Conservation (phyloP, 2,329 filamentous ascomycete species). For the Celoporthe dispersa region DNA sequence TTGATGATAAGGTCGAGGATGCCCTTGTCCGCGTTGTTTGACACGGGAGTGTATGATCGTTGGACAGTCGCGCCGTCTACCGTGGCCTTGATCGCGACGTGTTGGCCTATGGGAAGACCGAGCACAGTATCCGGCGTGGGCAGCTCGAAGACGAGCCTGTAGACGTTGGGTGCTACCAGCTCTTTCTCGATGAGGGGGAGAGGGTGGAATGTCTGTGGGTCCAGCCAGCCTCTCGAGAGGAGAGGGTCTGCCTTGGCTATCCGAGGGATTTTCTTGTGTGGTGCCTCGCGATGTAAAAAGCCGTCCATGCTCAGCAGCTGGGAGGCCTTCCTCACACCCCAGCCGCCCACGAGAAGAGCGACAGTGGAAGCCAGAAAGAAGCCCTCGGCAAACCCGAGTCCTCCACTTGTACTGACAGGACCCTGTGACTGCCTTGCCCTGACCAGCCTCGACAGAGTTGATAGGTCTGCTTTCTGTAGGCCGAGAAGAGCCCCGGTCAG, state of each 20-base stretch:
- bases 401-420: conserved; percentile 26
- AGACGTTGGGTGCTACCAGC: conserved; percentile 48
- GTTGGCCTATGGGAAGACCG: conserved; percentile 61
- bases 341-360: conserved; percentile 39
- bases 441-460: conserved; percentile 30
- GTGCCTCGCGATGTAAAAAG: conserved; percentile 41
- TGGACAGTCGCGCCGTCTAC: conserved; percentile 51
- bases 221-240: conserved; percentile 51
- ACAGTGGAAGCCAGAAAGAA: conserved; percentile 42
- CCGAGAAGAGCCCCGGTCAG: conserved; percentile 20
- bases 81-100: conserved; percentile 55
- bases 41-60: conserved; percentile 59
- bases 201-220: conserved; percentile 51
- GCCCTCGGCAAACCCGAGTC: conserved; percentile 43
- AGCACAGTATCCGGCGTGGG: conserved; percentile 49
- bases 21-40: conserved; percentile 55
- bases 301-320: conserved; percentile 40
- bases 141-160: conserved; percentile 52
- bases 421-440: conserved; percentile 9
- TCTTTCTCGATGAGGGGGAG: conserved; percentile 50
- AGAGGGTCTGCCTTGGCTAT: conserved; percentile 44
- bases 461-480: conserved; percentile 27
- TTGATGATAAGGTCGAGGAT: conserved; percentile 56
- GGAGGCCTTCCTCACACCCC: conserved; percentile 38
- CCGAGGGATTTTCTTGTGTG: conserved; percentile 46